phyloP scores from a whole-genome alignment of 805 yeast species.

The Metschnikowia sp. region DNA sequence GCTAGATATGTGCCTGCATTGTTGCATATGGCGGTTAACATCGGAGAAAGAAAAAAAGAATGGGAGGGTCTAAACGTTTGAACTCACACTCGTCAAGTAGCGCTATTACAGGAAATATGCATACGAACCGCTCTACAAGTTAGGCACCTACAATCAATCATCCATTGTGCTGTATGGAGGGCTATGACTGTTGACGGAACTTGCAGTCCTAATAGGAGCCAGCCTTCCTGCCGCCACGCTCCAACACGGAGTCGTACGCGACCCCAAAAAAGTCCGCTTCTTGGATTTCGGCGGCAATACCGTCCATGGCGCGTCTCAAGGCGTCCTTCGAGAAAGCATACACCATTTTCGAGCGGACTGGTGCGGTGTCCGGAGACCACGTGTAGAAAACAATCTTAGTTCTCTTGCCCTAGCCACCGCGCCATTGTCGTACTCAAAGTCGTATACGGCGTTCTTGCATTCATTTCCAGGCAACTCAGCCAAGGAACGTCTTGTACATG shows the following conservation, averaged over 20 bases:
- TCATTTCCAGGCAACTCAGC: conserved; percentile 91
- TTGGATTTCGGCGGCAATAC: conserved; percentile 90
- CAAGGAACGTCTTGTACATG: conserved; percentile 83
- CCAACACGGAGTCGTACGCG: conserved; percentile 63
- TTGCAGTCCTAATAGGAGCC: conserved; percentile 29
- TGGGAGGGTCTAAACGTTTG: too few species aligned
- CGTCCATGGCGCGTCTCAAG: conserved; percentile 61
- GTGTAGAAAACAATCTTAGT: conserved; percentile 66
- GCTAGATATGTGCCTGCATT: too few species aligned
- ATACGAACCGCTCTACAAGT: too few species aligned
- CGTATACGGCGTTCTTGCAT: conserved; percentile 94
- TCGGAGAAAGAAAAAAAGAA: too few species aligned
- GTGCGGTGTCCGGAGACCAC: conserved; percentile 31
- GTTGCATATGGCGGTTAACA: too few species aligned
- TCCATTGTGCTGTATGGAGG: not conserved
- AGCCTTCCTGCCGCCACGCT: conserved; percentile 63
- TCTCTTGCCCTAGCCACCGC: conserved; percentile 92
- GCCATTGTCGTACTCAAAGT: conserved; percentile 74
- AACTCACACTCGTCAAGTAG: too few species aligned
- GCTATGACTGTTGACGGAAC: too few species aligned
- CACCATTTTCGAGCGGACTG: conserved; percentile 93
- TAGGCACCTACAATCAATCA: not conserved
- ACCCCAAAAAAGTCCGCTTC: conserved; percentile 98
- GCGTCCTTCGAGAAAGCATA: too few species aligned
- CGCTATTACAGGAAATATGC: too few species aligned